phyloP scores from a whole-genome alignment of 352 stramenopile species.

The Elongisporangium senticosum region DNA sequence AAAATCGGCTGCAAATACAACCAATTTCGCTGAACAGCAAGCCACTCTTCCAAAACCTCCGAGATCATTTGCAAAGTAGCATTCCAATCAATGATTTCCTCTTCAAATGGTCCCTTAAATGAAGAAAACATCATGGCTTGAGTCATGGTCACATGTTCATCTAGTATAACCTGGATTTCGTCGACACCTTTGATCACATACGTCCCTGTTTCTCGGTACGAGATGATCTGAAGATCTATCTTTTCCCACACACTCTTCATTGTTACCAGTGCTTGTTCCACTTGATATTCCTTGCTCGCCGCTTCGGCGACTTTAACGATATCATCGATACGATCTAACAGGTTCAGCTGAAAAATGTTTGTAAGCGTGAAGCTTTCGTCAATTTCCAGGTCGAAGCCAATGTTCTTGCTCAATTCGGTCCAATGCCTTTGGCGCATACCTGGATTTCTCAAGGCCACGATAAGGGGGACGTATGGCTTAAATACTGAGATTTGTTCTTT shows the following conservation, averaged over 20 bases:
- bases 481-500: constrained; percentile 90
- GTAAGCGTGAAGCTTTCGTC: constrained; percentile 86
- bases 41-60: constrained; percentile 93
- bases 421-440: constrained; percentile 94
- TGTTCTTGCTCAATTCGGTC: constrained; percentile 87
- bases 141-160: constrained; percentile 95
- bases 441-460: constrained; percentile 86
- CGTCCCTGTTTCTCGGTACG: constrained; percentile 91
- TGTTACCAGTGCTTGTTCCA: constrained; percentile 89
- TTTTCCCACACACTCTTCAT: constrained; percentile 91
- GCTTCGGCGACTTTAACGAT: constrained; percentile 91
- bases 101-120: constrained; percentile 94
- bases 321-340: constrained; percentile 82
- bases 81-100: constrained; percentile 91
- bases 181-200: constrained; percentile 93
- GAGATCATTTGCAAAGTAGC: constrained; percentile 84
- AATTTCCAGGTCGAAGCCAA: constrained; percentile 78
- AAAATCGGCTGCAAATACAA: constrained; percentile 96
- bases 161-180: constrained; percentile 90
- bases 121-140: constrained; percentile 94
- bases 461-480: constrained; percentile 85
- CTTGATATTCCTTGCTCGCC: constrained; percentile 93
- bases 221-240: constrained; percentile 81
- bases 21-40: constrained; percentile 93
- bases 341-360: constrained; percentile 80